Percentiles rank a stretch among this genome's conserved stretches.
Evolutionary conservation across 108 stramenopile species (phyloP).

Genomic region (Seminavis robusta): DNA sequence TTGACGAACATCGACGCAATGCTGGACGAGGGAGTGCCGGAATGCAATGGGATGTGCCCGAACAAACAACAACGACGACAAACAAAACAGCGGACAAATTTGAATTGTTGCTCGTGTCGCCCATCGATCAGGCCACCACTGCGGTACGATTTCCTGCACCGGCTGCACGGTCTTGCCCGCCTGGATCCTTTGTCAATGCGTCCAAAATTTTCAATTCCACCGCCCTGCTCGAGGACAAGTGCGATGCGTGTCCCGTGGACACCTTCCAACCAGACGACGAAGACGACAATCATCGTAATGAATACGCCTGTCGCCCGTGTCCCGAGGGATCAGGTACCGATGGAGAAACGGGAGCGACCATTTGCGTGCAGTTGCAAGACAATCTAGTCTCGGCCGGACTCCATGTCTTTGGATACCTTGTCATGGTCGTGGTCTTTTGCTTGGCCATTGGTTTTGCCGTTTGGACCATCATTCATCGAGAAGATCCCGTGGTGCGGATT

Average conservation of each 20-base stretch:
- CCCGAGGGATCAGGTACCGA: conserved; percentile 17
- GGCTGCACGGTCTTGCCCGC: conserved; percentile 13
- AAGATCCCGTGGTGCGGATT: conserved; percentile 35
- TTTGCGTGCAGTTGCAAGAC: conserved; percentile 22
- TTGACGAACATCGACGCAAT: conserved; percentile 43
- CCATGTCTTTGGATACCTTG: conserved; percentile 24
- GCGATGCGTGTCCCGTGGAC: conserved; percentile 25
- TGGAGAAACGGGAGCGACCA: conserved; percentile 9
- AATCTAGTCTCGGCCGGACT: conserved; percentile 22
- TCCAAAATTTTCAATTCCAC: not conserved
- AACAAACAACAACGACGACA: not conserved
- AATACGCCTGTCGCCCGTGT: conserved; percentile 21
- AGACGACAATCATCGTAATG: not conserved
- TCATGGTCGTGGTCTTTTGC: conserved; percentile 27
- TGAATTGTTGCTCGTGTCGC: conserved; percentile 20
- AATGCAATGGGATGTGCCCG: conserved; percentile 49
- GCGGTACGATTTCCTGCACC: conserved; percentile 21
- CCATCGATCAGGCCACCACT: conserved; percentile 35
- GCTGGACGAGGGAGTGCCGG: conserved; percentile 48
- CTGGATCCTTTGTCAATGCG: conserved; percentile 26
- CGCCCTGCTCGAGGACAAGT: conserved; percentile 25
- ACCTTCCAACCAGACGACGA: conserved; percentile 18
- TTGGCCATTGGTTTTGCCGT: conserved; percentile 27
- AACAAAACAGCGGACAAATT: conserved; percentile 10
- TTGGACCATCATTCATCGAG: conserved; percentile 28